Evolutionary conservation across 1,284 basidiomycete species (phyloP), one percentile per base, ranked within the genome.

Genomic region (Papiliotrema laurentii): DNA sequence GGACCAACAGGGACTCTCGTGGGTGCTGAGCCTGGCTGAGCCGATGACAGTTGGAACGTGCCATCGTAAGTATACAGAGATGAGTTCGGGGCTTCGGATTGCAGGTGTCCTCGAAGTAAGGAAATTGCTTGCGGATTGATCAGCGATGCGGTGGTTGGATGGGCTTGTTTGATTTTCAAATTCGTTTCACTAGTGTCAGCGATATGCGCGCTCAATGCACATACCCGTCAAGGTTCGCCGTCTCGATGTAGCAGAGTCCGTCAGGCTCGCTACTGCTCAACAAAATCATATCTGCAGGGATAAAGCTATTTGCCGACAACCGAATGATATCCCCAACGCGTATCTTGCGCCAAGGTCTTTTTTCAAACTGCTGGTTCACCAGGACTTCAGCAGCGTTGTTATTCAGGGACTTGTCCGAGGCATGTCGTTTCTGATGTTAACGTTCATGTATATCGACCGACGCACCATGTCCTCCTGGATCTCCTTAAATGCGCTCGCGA

Each of bases 401-500:
- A 65, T 98, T 98, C 45, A 98, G 82, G 59, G 97, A 91, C 2
- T 84, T 78, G 64, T 99, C 96, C 1, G 89, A 93, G 73, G 89
- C 89, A 66, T 97, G 91, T 28, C 94, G 88, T 86, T 97, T 97
- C 59, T 70, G 52, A 1, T 11, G 21, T 22, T 4, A 16, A n/a
- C n/a, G n/a, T n/a, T n/a, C n/a, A n/a, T n/a, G 31, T 10, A 38
- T 16, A 14, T 31, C 22, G 24, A 43, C 2, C 2, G 13, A 56
- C 72, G 50, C 39, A 77, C 77, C 59, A 96, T 68, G 71, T 99
- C 96, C 75, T 99, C 96, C 61, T 97, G 86, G 19, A 87, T 79
- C 72, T 98, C 96, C 72, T 98, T 98, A 73, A 94, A 87, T 0
- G 93, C 96, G n/a, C 89, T 92, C 1, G 89, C 96, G 45, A 97